These are phyloP conservation scores for Auricularia cornea DNA, from an alignment of 768 basidiomycete species.

Conservation along the genomic window DNA sequence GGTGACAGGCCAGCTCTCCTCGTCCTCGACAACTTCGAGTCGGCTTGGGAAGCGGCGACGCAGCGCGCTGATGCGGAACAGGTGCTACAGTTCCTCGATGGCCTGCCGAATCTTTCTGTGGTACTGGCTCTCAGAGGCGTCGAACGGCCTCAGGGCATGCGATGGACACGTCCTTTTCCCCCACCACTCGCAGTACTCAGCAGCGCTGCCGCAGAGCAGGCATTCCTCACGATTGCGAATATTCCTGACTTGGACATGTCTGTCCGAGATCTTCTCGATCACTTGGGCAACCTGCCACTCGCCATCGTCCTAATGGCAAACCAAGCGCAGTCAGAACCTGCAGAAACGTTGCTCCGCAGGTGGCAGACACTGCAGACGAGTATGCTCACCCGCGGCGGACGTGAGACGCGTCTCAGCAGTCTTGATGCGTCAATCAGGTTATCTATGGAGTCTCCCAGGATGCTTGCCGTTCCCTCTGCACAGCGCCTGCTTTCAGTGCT, in stretches of 20 bases:
- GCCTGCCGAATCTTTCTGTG: background rate
- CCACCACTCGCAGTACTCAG: background rate
- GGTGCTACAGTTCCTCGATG: background rate
- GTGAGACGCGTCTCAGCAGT: constrained; percentile 22
- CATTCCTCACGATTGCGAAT: too few relatives aligned
- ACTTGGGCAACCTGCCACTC: too few relatives aligned
- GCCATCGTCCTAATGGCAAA: too few relatives aligned
- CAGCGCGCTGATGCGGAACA: background rate
- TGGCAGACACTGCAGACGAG: too few relatives aligned
- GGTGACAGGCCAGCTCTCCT: constrained; percentile 6
- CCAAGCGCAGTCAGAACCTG: too few relatives aligned
- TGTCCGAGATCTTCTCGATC: too few relatives aligned
- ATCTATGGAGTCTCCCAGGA: constrained; percentile 22
- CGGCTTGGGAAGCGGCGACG: background rate
- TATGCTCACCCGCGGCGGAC: background rate
- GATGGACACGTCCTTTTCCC: too few relatives aligned
- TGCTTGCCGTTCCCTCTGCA: constrained; percentile 17
- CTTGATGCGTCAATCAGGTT: constrained; percentile 24
- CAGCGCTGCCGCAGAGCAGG: too few relatives aligned
- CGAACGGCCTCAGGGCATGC: background rate
- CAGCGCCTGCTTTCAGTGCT: constrained; percentile 20
- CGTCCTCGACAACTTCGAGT: background rate
- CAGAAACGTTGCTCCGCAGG: too few relatives aligned
- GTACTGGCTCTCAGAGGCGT: background rate
- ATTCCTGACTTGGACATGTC: too few relatives aligned